Evolutionary conservation across 1,284 basidiomycete genomes (phyloP).

Genomic region (Rhodotorula sp.): DNA sequence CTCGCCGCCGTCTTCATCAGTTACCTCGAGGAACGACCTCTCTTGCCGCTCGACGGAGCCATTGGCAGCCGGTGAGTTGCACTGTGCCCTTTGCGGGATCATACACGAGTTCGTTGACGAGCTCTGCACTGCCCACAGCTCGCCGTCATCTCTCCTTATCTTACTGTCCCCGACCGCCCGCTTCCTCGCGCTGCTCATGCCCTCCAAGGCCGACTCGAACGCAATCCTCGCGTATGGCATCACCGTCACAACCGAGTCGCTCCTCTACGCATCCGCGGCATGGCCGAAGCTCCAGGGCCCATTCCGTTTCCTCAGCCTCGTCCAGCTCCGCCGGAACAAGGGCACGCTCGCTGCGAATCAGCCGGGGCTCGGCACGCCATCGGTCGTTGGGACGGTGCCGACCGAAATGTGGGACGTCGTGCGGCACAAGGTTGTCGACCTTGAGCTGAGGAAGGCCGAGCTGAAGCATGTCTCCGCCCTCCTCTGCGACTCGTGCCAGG

Average conservation of each 20-base stretch:
- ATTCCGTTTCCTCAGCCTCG: neutral
- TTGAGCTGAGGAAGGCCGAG: neutral
- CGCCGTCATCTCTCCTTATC: too few relatives aligned
- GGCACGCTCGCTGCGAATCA: neutral
- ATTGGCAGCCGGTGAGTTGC: too few relatives aligned
- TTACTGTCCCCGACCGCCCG: too few relatives aligned
- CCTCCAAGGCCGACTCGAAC: neutral
- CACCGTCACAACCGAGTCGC: neutral
- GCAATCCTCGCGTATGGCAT: neutral
- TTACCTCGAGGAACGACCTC: too few relatives aligned
- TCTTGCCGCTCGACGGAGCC: too few relatives aligned
- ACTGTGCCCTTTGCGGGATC: too few relatives aligned
- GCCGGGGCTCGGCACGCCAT: fast-evolving
- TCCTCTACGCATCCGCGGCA: neutral
- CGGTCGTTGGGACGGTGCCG: neutral
- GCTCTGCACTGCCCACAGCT: too few relatives aligned
- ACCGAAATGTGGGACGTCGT: slow-evolving; percentile 1
- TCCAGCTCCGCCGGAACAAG: neutral
- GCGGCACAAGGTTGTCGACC: neutral
- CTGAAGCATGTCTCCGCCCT: neutral
- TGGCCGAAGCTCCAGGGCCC: neutral
- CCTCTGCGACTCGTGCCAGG: neutral
- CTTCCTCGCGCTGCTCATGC: too few relatives aligned
- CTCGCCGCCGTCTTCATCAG: too few relatives aligned
- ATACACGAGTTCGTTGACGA: too few relatives aligned